Conservation (phyloP, 2,329 filamentous ascomycete species). For the Trichoderma endophyticum region DNA sequence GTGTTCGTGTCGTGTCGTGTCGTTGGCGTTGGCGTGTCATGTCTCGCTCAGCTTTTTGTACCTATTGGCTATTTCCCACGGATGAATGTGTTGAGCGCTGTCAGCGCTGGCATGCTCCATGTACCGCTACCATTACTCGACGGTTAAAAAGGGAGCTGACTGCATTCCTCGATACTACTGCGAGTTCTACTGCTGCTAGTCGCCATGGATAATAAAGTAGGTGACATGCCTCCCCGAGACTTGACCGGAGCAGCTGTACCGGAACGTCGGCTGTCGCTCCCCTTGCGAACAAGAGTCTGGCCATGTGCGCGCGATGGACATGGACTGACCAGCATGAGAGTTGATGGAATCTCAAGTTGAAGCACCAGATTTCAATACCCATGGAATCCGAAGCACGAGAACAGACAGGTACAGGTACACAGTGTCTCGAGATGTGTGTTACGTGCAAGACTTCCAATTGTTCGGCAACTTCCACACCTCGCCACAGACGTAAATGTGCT, state of each 20-base stretch:
- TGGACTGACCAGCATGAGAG: background rate
- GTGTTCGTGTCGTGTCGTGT: background rate
- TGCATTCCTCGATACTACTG: background rate
- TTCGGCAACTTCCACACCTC: background rate
- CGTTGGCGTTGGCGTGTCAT: background rate
- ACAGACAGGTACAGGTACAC: background rate
- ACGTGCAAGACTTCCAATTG: no score
- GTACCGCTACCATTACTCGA: background rate
- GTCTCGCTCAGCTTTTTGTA: background rate
- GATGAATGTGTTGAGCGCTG: background rate
- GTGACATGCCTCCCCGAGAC: background rate
- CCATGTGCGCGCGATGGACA: background rate
- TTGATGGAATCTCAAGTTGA: background rate
- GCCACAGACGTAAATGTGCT: background rate
- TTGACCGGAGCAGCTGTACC: background rate
- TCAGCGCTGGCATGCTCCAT: background rate
- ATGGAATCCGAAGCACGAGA: background rate
- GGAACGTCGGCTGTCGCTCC: background rate
- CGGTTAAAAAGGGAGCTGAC: background rate
- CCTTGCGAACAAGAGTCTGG: background rate
- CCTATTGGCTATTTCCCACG: background rate
- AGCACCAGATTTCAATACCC: background rate
- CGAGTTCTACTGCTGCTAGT: background rate
- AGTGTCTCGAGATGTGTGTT: background rate
- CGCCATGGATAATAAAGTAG: background rate